Base-by-base conservation (phyloP, 768 basidiomycete species). In the Russula lepida region DNA sequence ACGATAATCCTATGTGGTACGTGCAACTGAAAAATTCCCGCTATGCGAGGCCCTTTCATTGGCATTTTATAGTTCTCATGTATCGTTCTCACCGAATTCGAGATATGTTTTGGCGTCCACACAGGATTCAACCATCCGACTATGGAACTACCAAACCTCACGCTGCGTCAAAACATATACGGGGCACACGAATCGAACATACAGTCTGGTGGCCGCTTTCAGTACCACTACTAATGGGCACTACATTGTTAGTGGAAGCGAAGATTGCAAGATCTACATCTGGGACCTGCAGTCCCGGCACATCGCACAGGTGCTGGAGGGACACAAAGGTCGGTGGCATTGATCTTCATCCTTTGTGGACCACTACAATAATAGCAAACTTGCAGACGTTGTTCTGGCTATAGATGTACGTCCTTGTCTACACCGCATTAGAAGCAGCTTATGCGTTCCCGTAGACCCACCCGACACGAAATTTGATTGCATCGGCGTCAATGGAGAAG, bases 101-200 rank as follows among this genome's bases (percentile, higher is more conserved):
- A 84, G 81, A 68, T 95, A 88, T 73, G 82, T 98, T 27, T 80
- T 99, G 44, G 89, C 87, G 5, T 86, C 92, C 1, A 97, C 97
- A 3, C 89, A 98, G 70, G 95, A 98, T 71, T 95, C 92, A 6
- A 93, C 91, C 0, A 85, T 98, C 61, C 84, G 95, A 1, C 75
- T 99, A 17, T 98, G 97, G 94, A 90, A 95, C 71, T 93, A 88
- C 70, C 91, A 93, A 62, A 87, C 84, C 8, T 90, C 92, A 4
- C 86, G 87, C 61, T 92, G 92, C 66, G 85, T 95, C 25, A 98
- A 98, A 75, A 95, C 94, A 3, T 94, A 94, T 69, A 84, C 79
- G 0, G 92, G 94, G 0, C 94, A 95, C 70, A 77, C 78, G 4
- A 95, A 94, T 72, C 83, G 89, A 50, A 91, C 89, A 33, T 95